phyloP scores from a whole-genome alignment of 164 flowering plant species.

The Stephania cephalantha region DNA sequence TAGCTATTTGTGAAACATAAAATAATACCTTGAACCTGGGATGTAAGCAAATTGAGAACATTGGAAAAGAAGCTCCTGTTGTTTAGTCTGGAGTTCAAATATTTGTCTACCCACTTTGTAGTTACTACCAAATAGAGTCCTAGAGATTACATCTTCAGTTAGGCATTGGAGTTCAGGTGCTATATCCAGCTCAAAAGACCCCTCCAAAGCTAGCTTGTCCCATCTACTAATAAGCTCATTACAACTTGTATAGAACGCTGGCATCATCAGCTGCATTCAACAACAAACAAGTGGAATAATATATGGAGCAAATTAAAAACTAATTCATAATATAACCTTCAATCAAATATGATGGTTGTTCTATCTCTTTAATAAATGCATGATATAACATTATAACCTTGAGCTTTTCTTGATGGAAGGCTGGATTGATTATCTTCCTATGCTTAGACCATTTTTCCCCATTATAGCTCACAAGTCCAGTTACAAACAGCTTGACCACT shows the following conservation, averaged over 20 bases:
- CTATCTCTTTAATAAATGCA: not conserved
- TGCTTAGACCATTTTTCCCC: constrained; percentile 27
- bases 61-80: constrained; percentile 12
- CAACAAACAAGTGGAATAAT: not conserved
- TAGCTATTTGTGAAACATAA: too few species aligned
- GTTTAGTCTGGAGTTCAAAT: constrained; percentile 35
- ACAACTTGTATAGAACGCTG: constrained; percentile 25
- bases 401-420: constrained; percentile 25
- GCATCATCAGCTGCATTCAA: constrained; percentile 26
- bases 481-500: constrained; percentile 4
- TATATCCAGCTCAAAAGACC: constrained; percentile 28
- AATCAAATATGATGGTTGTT: too few species aligned
- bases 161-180: constrained; percentile 23
- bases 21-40: constrained; percentile 39
- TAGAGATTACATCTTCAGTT: constrained; percentile 37
- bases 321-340: too few species aligned
- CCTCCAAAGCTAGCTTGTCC: constrained; percentile 18
- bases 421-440: constrained; percentile 26
- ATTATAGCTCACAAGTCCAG: constrained; percentile 11
- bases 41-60: constrained; percentile 22
- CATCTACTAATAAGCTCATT: constrained; percentile 20
- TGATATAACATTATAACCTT: constrained; percentile 16
- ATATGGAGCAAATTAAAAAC: too few species aligned
- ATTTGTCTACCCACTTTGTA: constrained; percentile 37
- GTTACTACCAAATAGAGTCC: constrained; percentile 40